These are phyloP conservation scores for Venturia effusa DNA, from an alignment of 2,329 filamentous ascomycete species.

Conservation along the genomic window DNA sequence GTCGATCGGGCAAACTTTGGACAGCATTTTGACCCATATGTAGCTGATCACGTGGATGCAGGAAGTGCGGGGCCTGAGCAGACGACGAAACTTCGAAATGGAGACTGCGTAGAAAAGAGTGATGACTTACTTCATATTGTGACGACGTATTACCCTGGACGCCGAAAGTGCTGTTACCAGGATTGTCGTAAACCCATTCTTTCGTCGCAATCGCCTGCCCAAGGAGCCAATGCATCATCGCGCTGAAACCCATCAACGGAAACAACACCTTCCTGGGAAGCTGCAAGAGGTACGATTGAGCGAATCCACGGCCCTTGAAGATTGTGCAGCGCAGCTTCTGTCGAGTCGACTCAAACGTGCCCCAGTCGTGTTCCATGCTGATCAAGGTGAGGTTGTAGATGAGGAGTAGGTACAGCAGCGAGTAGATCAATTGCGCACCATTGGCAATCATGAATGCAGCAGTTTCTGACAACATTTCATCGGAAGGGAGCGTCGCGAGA, in stretches of 20 bases:
- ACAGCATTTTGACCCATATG: too few species aligned
- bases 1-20: too few species aligned
- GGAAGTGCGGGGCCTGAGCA: too few species aligned
- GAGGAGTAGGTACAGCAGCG: constrained; percentile 21
- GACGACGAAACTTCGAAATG: too few species aligned
- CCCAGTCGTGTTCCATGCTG: constrained; percentile 21
- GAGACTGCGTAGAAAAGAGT: not conserved
- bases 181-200: not conserved
- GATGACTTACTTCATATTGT: not conserved
- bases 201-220: constrained; percentile 13
- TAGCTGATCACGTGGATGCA: too few species aligned
- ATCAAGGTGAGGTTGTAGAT: constrained; percentile 23
- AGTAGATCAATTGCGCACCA: constrained; percentile 23
- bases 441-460: constrained; percentile 20
- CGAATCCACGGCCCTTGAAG: constrained; percentile 20
- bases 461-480: constrained; percentile 18
- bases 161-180: not conserved
- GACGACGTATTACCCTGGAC: not conserved
- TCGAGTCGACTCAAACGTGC: constrained; percentile 18
- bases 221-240: constrained; percentile 23
- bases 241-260: constrained; percentile 21
- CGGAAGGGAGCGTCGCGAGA: constrained; percentile 14
- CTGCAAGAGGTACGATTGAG: constrained; percentile 21
- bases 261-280: constrained; percentile 22
- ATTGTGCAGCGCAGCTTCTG: constrained; percentile 20